phyloP scores from a whole-genome alignment of 139 green algal genomes.

The Nannochloris sp. region DNA sequence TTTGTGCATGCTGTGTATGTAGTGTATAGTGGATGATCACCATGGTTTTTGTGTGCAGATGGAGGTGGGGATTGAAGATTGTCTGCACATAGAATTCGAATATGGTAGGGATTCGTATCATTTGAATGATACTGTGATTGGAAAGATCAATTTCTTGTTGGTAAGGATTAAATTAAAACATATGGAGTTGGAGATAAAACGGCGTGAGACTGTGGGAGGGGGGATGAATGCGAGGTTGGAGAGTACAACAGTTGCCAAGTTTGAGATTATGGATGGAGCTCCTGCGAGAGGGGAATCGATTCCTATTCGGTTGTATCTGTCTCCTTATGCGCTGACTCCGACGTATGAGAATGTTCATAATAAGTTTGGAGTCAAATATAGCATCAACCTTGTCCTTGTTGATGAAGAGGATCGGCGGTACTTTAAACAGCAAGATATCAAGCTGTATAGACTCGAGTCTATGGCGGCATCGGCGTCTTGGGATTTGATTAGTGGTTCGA shows the following conservation, averaged over 20 bases:
- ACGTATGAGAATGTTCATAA: constrained; percentile 94
- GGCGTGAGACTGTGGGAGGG: constrained; percentile 80
- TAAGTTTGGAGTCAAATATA: constrained; percentile 95
- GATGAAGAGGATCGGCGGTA: constrained; percentile 97
- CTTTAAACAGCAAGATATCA: constrained; percentile 22
- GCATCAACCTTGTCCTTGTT: constrained; percentile 97
- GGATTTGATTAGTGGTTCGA: background rate
- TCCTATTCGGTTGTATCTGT: constrained; percentile 87
- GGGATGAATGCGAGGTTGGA: constrained; percentile 73
- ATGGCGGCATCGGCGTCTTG: background rate
- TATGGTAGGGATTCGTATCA: constrained; percentile 85
- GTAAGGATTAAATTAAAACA: constrained; percentile 98
- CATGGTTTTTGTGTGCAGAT: constrained; percentile 56
- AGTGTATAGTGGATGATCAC: constrained; percentile 13
- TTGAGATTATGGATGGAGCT: constrained; percentile 99
- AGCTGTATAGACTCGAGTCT: constrained; percentile 1
- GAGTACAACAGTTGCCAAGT: constrained; percentile 95
- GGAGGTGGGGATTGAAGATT: constrained; percentile 99
- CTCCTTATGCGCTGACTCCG: constrained; percentile 89
- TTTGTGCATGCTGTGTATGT: background rate
- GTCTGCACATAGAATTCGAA: constrained; percentile 99
- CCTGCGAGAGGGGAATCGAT: constrained; percentile 84
- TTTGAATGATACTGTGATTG: constrained; percentile 85
- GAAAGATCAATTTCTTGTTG: constrained; percentile 97
- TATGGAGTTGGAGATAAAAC: constrained; percentile 98